phyloP scores from a whole-genome alignment of 2,329 filamentous ascomycete species.

The Cyphellophora europaea region DNA sequence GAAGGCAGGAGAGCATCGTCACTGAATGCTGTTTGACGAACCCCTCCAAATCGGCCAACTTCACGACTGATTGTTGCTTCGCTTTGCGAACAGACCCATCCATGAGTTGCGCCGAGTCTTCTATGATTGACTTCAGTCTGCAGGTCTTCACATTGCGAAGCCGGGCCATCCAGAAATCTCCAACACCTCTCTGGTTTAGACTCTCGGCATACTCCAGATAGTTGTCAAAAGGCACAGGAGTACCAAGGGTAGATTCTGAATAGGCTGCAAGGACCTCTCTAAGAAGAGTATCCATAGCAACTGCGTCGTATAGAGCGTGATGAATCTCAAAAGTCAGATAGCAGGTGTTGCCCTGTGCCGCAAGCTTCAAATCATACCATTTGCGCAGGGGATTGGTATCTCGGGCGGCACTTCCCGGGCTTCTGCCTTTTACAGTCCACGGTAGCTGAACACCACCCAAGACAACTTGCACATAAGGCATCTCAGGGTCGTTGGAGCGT shows the following conservation, averaged over 20 bases:
- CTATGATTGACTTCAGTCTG: slow-evolving; percentile 8
- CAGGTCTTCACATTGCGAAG: slow-evolving; percentile 30
- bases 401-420: too few species aligned
- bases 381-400: background rate
- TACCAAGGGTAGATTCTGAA: slow-evolving; percentile 34
- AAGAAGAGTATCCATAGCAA: slow-evolving; percentile 61
- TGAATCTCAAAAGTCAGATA: slow-evolving; percentile 50
- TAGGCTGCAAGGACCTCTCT: slow-evolving; percentile 59
- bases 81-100: background rate
- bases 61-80: background rate
- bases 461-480: slow-evolving; percentile 65
- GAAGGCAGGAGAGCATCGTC: slow-evolving; percentile 58
- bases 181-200: slow-evolving; percentile 38
- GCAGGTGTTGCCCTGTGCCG: background rate
- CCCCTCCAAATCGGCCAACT: slow-evolving; percentile 19
- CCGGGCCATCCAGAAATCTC: slow-evolving; percentile 55
- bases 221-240: slow-evolving; percentile 46
- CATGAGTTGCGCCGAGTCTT: background rate
- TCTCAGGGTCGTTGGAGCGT: slow-evolving; percentile 48
- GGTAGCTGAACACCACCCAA: slow-evolving; percentile 38
- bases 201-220: slow-evolving; percentile 55
- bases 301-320: slow-evolving; percentile 80
- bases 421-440: slow-evolving; percentile 30
- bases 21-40: slow-evolving; percentile 41
- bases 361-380: background rate